Evolutionary conservation across 108 stramenopile species (phyloP).

Genomic region (Cyclotella distinguenda): DNA sequence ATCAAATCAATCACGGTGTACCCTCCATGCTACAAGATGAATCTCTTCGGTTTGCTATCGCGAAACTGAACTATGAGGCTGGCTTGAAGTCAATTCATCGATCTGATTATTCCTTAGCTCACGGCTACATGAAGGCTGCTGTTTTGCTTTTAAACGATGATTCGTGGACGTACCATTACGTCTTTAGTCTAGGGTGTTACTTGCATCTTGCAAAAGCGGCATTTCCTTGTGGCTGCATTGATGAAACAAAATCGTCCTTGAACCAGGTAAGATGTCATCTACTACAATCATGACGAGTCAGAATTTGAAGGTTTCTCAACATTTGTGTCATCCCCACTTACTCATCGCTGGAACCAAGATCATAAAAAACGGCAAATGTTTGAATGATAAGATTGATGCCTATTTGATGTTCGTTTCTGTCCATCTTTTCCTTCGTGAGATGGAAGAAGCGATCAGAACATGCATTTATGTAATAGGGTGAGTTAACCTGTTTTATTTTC

Average conservation of each 20-base stretch:
- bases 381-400: slow-evolving; percentile 41
- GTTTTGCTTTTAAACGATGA: not conserved
- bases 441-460: slow-evolving; percentile 14
- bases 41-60: not conserved
- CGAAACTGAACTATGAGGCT: slow-evolving; percentile 4
- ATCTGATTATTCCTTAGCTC: not conserved
- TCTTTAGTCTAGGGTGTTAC: not conserved
- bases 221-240: slow-evolving; percentile 1
- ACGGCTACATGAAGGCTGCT: not conserved
- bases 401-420: slow-evolving; percentile 18
- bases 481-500: too few relatives aligned
- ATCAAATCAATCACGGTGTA: slow-evolving; percentile 7
- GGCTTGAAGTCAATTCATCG: slow-evolving; percentile 4
- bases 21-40: not conserved
- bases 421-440: not conserved
- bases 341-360: too few relatives aligned
- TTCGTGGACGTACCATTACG: not conserved
- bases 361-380: slow-evolving; percentile 5
- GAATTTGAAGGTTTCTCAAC: too few relatives aligned
- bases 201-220: slow-evolving; percentile 4
- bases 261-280: not conserved
- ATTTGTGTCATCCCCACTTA: too few relatives aligned
- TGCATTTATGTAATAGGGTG: slow-evolving; percentile 33
- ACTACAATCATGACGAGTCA: too few relatives aligned
- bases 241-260: not conserved